Percentiles rank a stretch among this genome's conserved stretches.
These are phyloP conservation scores for Ilyonectria robusta DNA, from an alignment of 2,329 filamentous ascomycete species.

Conservation along the genomic window DNA sequence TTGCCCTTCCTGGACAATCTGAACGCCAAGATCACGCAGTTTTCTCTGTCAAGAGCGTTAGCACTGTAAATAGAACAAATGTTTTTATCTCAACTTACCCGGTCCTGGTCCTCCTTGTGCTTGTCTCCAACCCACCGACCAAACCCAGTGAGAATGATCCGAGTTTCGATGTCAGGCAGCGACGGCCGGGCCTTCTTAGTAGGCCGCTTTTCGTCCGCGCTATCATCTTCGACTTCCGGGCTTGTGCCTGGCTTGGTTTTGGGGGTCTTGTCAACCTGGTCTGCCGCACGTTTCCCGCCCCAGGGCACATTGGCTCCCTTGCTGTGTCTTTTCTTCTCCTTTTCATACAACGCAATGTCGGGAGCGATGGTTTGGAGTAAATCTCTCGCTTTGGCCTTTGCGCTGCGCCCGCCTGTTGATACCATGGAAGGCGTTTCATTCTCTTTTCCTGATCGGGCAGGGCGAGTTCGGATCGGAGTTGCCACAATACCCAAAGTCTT, in stretches of 20 bases:
- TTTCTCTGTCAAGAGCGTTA: constrained; percentile 70
- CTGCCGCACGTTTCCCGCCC: constrained; percentile 75
- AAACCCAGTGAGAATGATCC: constrained; percentile 87
- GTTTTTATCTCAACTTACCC: constrained; percentile 67
- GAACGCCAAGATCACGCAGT: constrained; percentile 86
- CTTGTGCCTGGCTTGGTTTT: constrained; percentile 61
- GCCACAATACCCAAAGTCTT: constrained; percentile 45
- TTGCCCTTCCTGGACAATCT: constrained; percentile 81
- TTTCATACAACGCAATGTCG: constrained; percentile 92
- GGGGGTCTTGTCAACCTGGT: constrained; percentile 68
- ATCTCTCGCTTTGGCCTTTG: constrained; percentile 87
- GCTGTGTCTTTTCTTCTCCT: constrained; percentile 84
- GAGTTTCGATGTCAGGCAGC: constrained; percentile 76
- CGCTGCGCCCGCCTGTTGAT: constrained; percentile 83
- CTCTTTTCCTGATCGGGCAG: constrained; percentile 78
- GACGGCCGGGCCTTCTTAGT: constrained; percentile 74
- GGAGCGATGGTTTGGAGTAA: constrained; percentile 82
- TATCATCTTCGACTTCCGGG: constrained; percentile 63
- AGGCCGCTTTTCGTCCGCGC: constrained; percentile 64
- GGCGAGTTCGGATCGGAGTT: constrained; percentile 59
- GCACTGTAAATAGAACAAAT: constrained; percentile 30
- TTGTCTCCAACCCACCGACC: constrained; percentile 83
- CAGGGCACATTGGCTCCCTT: constrained; percentile 66
- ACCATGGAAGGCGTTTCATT: constrained; percentile 82
- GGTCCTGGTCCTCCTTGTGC: constrained; percentile 83